Evolutionary conservation across 768 basidiomycete species (phyloP).

Genomic region (Pilatotrama ljubarskyi): DNA sequence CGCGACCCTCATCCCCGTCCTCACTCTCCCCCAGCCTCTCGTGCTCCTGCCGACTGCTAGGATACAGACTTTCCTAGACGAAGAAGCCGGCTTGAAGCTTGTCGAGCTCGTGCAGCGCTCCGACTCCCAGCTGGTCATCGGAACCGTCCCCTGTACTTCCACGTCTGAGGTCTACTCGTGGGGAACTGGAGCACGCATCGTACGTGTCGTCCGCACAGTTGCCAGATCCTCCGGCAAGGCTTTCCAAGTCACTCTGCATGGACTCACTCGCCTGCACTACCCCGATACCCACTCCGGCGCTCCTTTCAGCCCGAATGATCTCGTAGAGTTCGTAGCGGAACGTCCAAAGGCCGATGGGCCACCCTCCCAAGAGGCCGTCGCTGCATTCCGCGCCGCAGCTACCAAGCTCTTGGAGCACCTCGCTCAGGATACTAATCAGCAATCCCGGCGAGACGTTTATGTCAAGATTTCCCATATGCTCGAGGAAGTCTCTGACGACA

Average conservation of each 20-base stretch:
- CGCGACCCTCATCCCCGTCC: slow-evolving; percentile 49
- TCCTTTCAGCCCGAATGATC: slow-evolving; percentile 18
- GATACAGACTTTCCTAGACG: slow-evolving; percentile 66
- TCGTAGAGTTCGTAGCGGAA: slow-evolving; percentile 30
- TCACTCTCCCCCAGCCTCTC: slow-evolving; percentile 69
- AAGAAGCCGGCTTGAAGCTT: slow-evolving; percentile 61
- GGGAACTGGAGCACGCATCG: slow-evolving; percentile 71
- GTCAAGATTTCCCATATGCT: slow-evolving; percentile 69
- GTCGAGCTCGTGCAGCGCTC: slow-evolving; percentile 68
- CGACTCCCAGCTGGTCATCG: slow-evolving; percentile 68
- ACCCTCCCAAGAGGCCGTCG: slow-evolving; percentile 55
- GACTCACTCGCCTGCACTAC: slow-evolving; percentile 65
- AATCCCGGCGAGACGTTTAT: slow-evolving; percentile 64
- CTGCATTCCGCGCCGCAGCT: slow-evolving; percentile 70
- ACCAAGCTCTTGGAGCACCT: slow-evolving; percentile 67
- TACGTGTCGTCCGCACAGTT: slow-evolving; percentile 66
- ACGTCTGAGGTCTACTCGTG: slow-evolving; percentile 44
- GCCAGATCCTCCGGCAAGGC: slow-evolving; percentile 55
- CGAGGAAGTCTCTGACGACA: slow-evolving; percentile 64
- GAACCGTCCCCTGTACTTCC: slow-evolving; percentile 57
- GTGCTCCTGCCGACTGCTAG: slow-evolving; percentile 75
- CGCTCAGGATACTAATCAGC: slow-evolving; percentile 41
- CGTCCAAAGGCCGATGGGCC: slow-evolving; percentile 38
- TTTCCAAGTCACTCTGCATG: slow-evolving; percentile 72
- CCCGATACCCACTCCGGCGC: slow-evolving; percentile 48